These are phyloP conservation scores for Pyrenophora seminiperda DNA, from an alignment of 2,329 filamentous ascomycete species.

Conservation along the genomic window DNA sequence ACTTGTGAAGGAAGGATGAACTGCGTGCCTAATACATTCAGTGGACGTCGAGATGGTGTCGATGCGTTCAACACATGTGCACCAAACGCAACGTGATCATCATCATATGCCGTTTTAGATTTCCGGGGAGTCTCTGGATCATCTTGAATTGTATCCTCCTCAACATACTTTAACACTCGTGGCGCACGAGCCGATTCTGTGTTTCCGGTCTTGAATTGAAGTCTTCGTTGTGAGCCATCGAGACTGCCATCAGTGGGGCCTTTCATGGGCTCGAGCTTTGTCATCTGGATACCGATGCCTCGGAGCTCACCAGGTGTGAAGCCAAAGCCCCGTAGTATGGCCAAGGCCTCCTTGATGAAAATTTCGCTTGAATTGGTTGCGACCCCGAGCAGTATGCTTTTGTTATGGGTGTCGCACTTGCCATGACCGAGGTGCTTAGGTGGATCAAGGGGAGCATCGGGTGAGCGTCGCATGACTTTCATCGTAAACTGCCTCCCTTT, in stretches of 20 bases:
- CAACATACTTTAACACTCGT: conserved; percentile 24
- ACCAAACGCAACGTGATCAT: conserved; percentile 48
- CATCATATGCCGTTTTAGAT: conserved; percentile 25
- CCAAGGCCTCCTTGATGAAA: conserved; percentile 82
- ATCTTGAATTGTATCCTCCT: conserved; percentile 54
- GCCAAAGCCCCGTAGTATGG: conserved; percentile 77
- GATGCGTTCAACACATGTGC: conserved; percentile 42
- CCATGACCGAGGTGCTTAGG: conserved; percentile 94
- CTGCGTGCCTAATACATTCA: conserved; percentile 86
- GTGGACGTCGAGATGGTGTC: conserved; percentile 65
- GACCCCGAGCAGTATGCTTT: conserved; percentile 80
- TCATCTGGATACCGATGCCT: conserved; percentile 90
- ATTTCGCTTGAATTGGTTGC: conserved; percentile 75
- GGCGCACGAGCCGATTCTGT: conserved; percentile 37
- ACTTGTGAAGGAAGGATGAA: conserved; percentile 86
- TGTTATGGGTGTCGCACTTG: conserved; percentile 93
- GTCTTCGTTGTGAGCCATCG: conserved; percentile 77
- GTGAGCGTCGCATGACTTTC: conserved; percentile 89
- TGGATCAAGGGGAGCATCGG: conserved; percentile 87
- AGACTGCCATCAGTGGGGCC: conserved; percentile 54
- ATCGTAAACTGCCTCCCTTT: conserved; percentile 88
- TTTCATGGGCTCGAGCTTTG: conserved; percentile 84
- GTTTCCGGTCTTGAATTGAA: conserved; percentile 70
- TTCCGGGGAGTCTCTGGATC: conserved; percentile 51
- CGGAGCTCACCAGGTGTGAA: conserved; percentile 92